Evolutionary conservation across 2,329 filamentous ascomycete genomes (phyloP), one percentile per base, ranked within the genome.

Genomic region (Fusarium virguliforme): DNA sequence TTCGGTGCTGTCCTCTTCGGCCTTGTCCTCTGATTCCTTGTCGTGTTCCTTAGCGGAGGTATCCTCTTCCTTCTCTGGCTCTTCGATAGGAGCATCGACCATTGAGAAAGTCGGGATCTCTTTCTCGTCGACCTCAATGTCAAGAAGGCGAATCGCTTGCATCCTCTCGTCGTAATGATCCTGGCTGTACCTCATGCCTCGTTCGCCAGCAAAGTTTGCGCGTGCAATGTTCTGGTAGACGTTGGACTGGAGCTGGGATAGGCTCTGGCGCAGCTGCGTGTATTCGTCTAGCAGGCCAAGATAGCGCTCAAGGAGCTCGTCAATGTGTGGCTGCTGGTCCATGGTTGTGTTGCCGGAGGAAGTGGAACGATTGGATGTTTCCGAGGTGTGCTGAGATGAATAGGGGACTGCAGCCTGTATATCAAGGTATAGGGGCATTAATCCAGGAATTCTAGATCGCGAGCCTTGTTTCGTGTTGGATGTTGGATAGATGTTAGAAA

Each of bases 91-190:
- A 13, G 30, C 61, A 22, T 70, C 48, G 4, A 34, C 12, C 28
- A 79, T 40, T 2, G 62, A 30, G 55, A 78, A 80, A 3, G 18
- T 53, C 6, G 74, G 67, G 56, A 32, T n/a, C 50, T 68, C 43
- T 28, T 41, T 41, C 18, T 65, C 65, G 18, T 71, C 63, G 18
- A 64, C 63, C 4, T 60, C 35, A 8, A 79, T 74, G 8, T 53
- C 55, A 32, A 91, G 72, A 60, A 80, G 79, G 58, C 87, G 81
- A 24, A 79, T 80, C 4, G 91, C 91, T 77, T 89, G 89, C 89
- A 94, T 93, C 51, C 92, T 87, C 70, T 89, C 87, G 79, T 95
- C 92, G 77, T 93, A 95, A 76, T 88, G 87, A 74, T 93, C 90
- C 69, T 84, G 86, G 4, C 92, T 92, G 77, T 92, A 94, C 43